These are phyloP conservation scores for Neltuma alba DNA, from an alignment of 306 rosid species.

Conservation along the genomic window DNA sequence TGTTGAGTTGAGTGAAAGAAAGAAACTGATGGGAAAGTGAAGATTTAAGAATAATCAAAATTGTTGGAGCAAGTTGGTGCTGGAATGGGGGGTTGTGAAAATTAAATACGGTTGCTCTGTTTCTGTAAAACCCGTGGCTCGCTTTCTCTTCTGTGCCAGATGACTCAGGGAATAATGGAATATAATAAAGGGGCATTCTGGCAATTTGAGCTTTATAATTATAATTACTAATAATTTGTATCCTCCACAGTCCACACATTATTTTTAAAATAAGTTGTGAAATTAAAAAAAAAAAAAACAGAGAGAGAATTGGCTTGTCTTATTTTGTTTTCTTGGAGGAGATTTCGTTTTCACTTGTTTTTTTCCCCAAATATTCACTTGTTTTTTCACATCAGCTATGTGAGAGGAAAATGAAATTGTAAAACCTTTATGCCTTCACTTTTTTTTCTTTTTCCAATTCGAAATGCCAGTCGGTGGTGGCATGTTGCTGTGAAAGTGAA, in stretches of 20 bases:
- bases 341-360: too few species aligned
- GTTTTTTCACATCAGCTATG: too few species aligned
- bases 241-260: background rate
- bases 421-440: too few species aligned
- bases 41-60: conserved; percentile 38
- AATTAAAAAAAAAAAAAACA: too few species aligned
- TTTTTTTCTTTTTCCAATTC: too few species aligned
- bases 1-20: conserved; percentile 48
- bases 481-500: background rate
- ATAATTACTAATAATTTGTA: background rate
- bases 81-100: conserved; percentile 68
- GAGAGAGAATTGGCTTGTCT: background rate
- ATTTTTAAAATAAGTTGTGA: background rate
- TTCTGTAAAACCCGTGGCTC: conserved; percentile 46
- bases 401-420: too few species aligned
- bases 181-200: conserved; percentile 42
- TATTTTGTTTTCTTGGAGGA: too few species aligned
- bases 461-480: background rate
- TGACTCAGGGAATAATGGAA: conserved; percentile 53
- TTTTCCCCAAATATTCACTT: too few species aligned
- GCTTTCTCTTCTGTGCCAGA: conserved; percentile 51
- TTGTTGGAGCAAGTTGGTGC: conserved; percentile 42
- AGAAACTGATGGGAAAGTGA: conserved; percentile 35
- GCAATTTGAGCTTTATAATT: conserved; percentile 24
- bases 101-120: conserved; percentile 62